Evolutionary conservation across 2,329 filamentous ascomycete genomes (phyloP).

Genomic region (Aspergillus vadensis): DNA sequence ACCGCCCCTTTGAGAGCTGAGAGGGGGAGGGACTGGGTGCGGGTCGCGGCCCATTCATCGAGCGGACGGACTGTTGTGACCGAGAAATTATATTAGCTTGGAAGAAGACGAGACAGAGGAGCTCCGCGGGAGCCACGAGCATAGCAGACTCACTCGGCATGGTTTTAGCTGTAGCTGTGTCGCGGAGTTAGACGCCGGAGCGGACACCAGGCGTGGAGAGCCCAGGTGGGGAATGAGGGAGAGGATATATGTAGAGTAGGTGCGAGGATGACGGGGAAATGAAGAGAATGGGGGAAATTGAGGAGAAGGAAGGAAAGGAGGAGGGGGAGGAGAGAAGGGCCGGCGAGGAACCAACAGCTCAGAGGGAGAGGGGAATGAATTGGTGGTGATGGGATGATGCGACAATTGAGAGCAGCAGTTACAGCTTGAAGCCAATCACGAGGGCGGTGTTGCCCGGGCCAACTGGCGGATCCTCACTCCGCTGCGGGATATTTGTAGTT

Average conservation of each 20-base stretch:
- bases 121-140: constrained; percentile 6
- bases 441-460: constrained; percentile 3
- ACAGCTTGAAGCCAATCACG: constrained; percentile 5
- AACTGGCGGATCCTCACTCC: background rate
- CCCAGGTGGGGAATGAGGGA: constrained; percentile 16
- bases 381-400: constrained; percentile 7
- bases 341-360: background rate
- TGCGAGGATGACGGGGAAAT: constrained; percentile 4
- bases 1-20: constrained; percentile 72
- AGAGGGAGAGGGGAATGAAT: background rate
- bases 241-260: background rate
- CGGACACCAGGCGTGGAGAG: constrained; percentile 33
- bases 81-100: constrained; percentile 7
- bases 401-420: background rate
- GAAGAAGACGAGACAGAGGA: constrained; percentile 5
- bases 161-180: constrained; percentile 30
- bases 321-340: background rate
- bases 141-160: constrained; percentile 41
- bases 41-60: constrained; percentile 59
- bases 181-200: constrained; percentile 25
- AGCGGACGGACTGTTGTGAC: constrained; percentile 49
- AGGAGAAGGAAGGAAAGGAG: background rate
- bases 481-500: background rate
- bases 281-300: constrained; percentile 1
- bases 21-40: constrained; percentile 62